A percentile compares a stretch with the other conserved stretches of the same genome.
Evolutionary conservation across 116 monocot genomes (phyloP).

Genomic region (Trichopus zeylanicus): DNA sequence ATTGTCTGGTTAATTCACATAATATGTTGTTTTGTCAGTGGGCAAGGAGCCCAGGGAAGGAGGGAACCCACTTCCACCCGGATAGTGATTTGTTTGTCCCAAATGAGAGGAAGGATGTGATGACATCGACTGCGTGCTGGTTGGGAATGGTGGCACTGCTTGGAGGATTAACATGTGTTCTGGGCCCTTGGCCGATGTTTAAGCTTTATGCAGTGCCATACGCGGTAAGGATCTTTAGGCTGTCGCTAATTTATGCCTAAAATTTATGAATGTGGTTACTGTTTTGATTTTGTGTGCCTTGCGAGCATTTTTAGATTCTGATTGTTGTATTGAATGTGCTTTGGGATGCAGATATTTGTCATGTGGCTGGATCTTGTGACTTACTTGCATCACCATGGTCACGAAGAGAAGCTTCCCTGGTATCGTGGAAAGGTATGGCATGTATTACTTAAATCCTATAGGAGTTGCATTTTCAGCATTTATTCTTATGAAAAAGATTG

Average conservation of each 20-base stretch:
- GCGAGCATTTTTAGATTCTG: background rate
- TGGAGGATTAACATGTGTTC: constrained; percentile 16
- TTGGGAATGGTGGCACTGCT: constrained; percentile 32
- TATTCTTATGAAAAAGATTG: background rate
- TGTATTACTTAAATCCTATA: background rate
- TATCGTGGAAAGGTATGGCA: constrained; percentile 48
- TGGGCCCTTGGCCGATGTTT: constrained; percentile 41
- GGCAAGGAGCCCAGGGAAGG: constrained; percentile 43
- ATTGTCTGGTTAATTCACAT: background rate
- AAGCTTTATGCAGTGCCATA: constrained; percentile 56
- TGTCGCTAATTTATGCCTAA: background rate
- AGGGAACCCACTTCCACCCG: constrained; percentile 54
- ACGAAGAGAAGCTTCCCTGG: constrained; percentile 60
- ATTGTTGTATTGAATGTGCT: background rate
- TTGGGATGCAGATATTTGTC: constrained; percentile 35
- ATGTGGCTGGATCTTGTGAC: constrained; percentile 68
- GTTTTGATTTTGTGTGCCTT: background rate
- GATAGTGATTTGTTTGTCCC: constrained; percentile 43
- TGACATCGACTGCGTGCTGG: constrained; percentile 47
- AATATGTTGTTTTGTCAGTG: constrained; percentile 10
- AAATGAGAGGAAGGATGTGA: constrained; percentile 38
- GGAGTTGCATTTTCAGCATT: background rate
- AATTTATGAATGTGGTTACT: background rate
- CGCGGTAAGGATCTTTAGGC: constrained; percentile 13
- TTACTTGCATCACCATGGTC: constrained; percentile 72